These are phyloP conservation scores for Cucurbita maxima DNA, from an alignment of 306 rosid genomes.

Conservation along the genomic window DNA sequence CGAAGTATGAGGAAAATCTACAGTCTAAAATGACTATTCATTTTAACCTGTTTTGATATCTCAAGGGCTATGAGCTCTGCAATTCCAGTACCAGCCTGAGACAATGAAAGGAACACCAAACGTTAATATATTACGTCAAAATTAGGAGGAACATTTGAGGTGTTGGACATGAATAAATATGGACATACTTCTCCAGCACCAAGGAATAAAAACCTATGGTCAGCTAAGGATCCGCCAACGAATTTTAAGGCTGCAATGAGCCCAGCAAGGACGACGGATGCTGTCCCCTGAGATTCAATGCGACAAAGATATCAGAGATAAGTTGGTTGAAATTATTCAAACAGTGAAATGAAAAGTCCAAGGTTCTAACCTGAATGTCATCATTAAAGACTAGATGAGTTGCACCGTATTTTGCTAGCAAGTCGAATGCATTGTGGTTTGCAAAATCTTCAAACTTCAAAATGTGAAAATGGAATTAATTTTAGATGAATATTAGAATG, in stretches of 20 bases:
- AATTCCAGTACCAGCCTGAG: slow-evolving; percentile 98
- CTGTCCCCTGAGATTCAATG: slow-evolving; percentile 66
- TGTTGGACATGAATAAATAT: not conserved
- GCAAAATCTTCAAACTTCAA: slow-evolving; percentile 96
- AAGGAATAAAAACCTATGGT: slow-evolving; percentile 75
- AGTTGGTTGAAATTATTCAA: not conserved
- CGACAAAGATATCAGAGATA: not conserved
- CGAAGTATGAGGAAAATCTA: not conserved
- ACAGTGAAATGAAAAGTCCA: not conserved
- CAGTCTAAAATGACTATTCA: not conserved
- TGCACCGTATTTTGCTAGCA: slow-evolving; percentile 64
- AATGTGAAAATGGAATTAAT: slow-evolving; percentile 6
- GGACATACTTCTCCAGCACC: slow-evolving; percentile 91
- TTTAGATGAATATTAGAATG: slow-evolving; percentile 12
- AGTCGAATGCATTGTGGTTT: slow-evolving; percentile 96
- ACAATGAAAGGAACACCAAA: slow-evolving; percentile 12
- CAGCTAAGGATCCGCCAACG: slow-evolving; percentile 62
- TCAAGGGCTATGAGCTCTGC: slow-evolving; percentile 96
- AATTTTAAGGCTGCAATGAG: slow-evolving; percentile 51
- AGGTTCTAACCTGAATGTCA: slow-evolving; percentile 65
- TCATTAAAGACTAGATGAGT: slow-evolving; percentile 95
- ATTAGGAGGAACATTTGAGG: not conserved
- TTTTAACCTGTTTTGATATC: slow-evolving; percentile 63
- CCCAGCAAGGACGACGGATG: slow-evolving; percentile 96
- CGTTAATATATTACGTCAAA: not conserved